Base-by-base conservation (phyloP, 768 basidiomycete genomes). In the Termitomyces bulborhizus region DNA sequence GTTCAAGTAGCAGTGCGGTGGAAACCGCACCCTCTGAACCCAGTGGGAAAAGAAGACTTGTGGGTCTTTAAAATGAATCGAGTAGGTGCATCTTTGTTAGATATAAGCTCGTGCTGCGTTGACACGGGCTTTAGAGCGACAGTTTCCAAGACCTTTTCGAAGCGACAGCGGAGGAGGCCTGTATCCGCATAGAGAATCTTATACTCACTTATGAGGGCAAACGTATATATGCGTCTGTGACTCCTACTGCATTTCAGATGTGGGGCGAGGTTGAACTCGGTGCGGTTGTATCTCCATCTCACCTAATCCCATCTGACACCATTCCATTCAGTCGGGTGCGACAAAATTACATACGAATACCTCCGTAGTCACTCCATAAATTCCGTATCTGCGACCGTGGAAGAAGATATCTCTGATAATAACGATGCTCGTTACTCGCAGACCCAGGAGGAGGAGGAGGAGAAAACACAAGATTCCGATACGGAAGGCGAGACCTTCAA, bases 221-320 rank as follows among this genome's bases (percentile, higher is more conserved):
- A 51, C 85, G 82, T 2, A 72, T 93, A 41, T 90, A 83, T 63
- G 73, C 86, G 11, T 88, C 85, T 13, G 81, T 83, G 3, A 85
- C 85, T 0, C 88, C 90, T 0, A 72, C 79, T 36, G 77, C 79
- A 16, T 74, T 92, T 44, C 76, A 74, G 13, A 79, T 91, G 15
- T 89, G 86, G 84, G 76, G 75, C 3, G 79, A 85, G 55, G 85
- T 81, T 29, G 81, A 85, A 41, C 70, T 92, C 24, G 80, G 89
- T 88, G 43, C 34, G 78, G 21, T 32, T 47, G 32, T 24, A 41
- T 36, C 16, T 46, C 12, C 27, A 42, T 13, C 3, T 43, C 29
- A 46, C 36, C 45, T 37, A 34, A n/a, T 4, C 32, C 15, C 34
- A 21, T n/a, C 43, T 31, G 44, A 36, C 51, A 45, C 44, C 40